Conservation (phyloP, 345 rosid genomes). For the Sonneratia caseolaris region DNA sequence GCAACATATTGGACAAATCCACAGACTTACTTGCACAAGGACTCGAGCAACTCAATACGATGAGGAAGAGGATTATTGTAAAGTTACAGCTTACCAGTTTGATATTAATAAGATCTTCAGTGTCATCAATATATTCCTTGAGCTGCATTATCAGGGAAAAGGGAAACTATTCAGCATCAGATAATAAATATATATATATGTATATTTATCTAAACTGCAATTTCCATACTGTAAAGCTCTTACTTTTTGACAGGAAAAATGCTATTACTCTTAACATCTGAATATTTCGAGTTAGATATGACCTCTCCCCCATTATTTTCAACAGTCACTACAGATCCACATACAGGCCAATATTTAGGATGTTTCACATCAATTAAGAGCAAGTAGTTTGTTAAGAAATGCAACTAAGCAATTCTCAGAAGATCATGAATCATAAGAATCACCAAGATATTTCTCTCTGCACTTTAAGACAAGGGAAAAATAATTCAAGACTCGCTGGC, state of each 20-base stretch:
- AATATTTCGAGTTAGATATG: background rate
- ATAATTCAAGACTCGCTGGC: background rate
- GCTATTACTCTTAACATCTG: background rate
- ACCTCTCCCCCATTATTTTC: background rate
- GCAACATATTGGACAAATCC: constrained; percentile 1
- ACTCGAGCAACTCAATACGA: background rate
- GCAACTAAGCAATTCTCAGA: background rate
- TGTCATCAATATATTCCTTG: constrained; percentile 93
- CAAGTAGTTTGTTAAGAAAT: background rate
- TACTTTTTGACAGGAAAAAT: background rate
- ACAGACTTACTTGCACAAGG: background rate
- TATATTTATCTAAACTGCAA: background rate
- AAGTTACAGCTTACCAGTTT: constrained; percentile 49
- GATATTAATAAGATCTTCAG: constrained; percentile 91
- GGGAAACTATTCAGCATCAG: constrained; percentile 1
- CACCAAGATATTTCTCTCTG: background rate
- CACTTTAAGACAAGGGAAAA: background rate
- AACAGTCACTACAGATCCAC: background rate
- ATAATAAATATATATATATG: background rate
- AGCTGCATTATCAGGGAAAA: constrained; percentile 43
- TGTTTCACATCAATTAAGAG: background rate
- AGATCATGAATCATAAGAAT: background rate
- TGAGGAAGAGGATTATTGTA: background rate
- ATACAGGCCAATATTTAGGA: background rate
- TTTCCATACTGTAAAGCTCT: background rate